Conservation (phyloP, 192 early-diverging fungal genomes). For the Spinellus fusiger region DNA sequence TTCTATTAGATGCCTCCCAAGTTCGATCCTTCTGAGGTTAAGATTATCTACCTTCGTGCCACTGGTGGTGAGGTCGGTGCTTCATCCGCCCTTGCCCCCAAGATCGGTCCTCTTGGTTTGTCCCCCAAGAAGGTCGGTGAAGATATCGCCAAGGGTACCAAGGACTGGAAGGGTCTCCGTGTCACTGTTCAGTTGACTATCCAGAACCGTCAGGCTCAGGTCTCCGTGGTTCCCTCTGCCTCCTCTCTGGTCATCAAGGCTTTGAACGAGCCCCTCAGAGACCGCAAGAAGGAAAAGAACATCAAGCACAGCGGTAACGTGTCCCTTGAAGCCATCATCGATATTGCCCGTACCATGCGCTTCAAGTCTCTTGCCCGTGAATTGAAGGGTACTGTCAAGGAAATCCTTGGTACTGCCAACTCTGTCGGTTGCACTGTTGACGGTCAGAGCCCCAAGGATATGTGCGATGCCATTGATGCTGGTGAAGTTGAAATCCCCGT, state of each 20-base stretch:
- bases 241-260: constrained; percentile 96
- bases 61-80: constrained; percentile 83
- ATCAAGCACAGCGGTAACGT: constrained; percentile 98
- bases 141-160: constrained; percentile 99
- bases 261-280: constrained; percentile 93
- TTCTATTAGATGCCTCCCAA: constrained; percentile 62
- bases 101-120: constrained; percentile 99
- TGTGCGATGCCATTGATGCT: constrained; percentile 77
- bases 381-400: constrained; percentile 91
- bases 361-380: constrained; percentile 92
- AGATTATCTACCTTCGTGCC: constrained; percentile 87
- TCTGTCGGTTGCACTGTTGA: constrained; percentile 98
- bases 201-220: constrained; percentile 98
- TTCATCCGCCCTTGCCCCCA: constrained; percentile 95
- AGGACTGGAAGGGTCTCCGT: constrained; percentile 98
- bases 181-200: constrained; percentile 98
- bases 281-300: constrained; percentile 99
- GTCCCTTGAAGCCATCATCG: constrained; percentile 87
- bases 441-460: constrained; percentile 85
- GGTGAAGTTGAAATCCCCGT: constrained; percentile 76
- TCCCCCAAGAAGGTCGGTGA: constrained; percentile 99
- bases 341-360: constrained; percentile 94
- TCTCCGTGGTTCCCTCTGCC: constrained; percentile 94
- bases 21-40: constrained; percentile 79
- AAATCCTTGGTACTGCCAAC: constrained; percentile 92